A percentile compares a stretch with the other conserved stretches of the same genome.
phyloP scores from a whole-genome alignment of 768 basidiomycete species.

The Calvatia gigantea region DNA sequence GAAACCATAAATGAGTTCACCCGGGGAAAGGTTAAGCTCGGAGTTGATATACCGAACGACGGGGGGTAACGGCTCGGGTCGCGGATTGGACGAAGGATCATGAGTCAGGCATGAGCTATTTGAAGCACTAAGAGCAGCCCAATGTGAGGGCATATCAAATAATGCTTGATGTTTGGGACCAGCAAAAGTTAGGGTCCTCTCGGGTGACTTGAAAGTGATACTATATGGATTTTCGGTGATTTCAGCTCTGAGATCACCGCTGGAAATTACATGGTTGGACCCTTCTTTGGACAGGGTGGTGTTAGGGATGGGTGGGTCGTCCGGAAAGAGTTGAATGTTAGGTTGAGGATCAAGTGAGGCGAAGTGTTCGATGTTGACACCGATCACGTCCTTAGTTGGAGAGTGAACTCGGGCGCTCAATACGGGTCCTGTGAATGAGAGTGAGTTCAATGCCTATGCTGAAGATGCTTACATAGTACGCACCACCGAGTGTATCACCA shows the following conservation, averaged over 20 bases:
- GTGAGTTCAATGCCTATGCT: neutral
- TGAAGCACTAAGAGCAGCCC: slow-evolving; percentile 47
- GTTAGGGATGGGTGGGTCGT: slow-evolving; percentile 46
- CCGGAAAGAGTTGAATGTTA: slow-evolving; percentile 59
- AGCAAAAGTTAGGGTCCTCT: slow-evolving; percentile 41
- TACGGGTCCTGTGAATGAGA: slow-evolving; percentile 39
- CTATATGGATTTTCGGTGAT: slow-evolving; percentile 60
- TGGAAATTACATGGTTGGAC: slow-evolving; percentile 30
- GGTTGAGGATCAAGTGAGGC: slow-evolving; percentile 39
- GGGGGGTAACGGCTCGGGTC: slow-evolving; percentile 37
- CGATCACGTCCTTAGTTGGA: slow-evolving; percentile 52
- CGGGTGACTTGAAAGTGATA: slow-evolving; percentile 55
- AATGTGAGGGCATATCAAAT: slow-evolving; percentile 52
- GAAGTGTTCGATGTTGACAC: slow-evolving; percentile 56
- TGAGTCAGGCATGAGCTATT: slow-evolving; percentile 55
- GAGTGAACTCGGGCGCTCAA: slow-evolving; percentile 49
- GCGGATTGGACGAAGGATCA: slow-evolving; percentile 57
- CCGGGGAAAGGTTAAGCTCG: slow-evolving; percentile 63
- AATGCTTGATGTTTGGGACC: slow-evolving; percentile 55
- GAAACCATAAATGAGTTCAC: slow-evolving; percentile 70
- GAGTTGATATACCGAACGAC: slow-evolving; percentile 48
- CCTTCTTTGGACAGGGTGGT: slow-evolving; percentile 32
- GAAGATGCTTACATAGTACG: slow-evolving; percentile 6
- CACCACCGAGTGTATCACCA: slow-evolving; percentile 60
- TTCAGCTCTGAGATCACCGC: slow-evolving; percentile 49